A percentile compares a stretch with the other conserved stretches of the same genome.
Conservation (phyloP, 2,329 filamentous ascomycete genomes). For the Aspergillus sp. region DNA sequence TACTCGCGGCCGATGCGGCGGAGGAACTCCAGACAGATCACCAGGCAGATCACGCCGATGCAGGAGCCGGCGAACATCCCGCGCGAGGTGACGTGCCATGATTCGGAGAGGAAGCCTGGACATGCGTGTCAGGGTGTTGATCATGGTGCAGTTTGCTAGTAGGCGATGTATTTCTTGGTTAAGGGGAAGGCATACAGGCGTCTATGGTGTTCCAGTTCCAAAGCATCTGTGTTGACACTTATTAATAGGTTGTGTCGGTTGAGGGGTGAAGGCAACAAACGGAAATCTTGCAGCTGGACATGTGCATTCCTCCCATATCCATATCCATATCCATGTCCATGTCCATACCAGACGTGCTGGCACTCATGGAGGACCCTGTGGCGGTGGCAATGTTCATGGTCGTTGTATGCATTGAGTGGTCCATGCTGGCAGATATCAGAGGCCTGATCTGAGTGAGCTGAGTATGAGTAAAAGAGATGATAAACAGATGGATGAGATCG, state of each 20-base stretch:
- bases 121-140: background rate
- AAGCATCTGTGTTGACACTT: constrained; percentile 22
- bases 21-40: constrained; percentile 69
- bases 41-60: constrained; percentile 73
- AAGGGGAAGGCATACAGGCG: constrained; percentile 14
- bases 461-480: background rate
- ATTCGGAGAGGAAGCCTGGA: constrained; percentile 63
- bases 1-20: constrained; percentile 71
- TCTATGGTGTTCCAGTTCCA: constrained; percentile 31
- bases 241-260: background rate
- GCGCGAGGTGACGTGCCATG: constrained; percentile 68
- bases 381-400: constrained; percentile 11
- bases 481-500: too few species aligned
- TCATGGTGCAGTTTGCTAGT: too few species aligned
- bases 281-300: constrained; percentile 48
- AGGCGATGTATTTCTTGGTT: background rate
- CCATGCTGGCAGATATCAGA: background rate
- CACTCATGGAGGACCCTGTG: constrained; percentile 8
- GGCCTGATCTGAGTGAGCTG: background rate
- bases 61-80: constrained; percentile 78
- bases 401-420: background rate
- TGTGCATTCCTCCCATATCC: constrained; percentile 47
- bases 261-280: constrained; percentile 10
- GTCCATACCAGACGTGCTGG: constrained; percentile 31
- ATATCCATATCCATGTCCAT: constrained; percentile 49